Conservation (phyloP, 2,329 filamentous ascomycete species). For the Alternaria sp. region DNA sequence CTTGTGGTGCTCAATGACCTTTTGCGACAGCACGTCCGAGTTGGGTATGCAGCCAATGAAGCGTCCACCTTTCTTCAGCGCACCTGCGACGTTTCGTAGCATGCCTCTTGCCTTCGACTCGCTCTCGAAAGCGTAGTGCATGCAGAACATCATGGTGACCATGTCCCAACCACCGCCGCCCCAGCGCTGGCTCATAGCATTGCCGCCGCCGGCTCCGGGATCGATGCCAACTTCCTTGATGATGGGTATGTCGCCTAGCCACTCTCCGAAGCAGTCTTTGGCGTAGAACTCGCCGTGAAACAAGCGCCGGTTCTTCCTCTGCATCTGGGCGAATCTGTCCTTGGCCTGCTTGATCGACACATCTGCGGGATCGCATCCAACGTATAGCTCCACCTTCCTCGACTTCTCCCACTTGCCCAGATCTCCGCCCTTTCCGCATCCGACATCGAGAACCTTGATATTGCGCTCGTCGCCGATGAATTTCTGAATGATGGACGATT, state of each 20-base stretch:
- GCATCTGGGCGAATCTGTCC: conserved; percentile 80
- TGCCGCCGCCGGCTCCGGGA: conserved; percentile 66
- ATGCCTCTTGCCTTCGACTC: conserved; percentile 90
- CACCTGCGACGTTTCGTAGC: conserved; percentile 89
- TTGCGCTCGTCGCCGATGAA: conserved; percentile 65
- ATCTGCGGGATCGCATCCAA: conserved; percentile 91
- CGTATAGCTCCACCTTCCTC: conserved; percentile 87
- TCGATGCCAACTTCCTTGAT: conserved; percentile 89
- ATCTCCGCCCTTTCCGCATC: conserved; percentile 96
- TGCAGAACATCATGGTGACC: conserved; percentile 98
- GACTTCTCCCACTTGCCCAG: conserved; percentile 95
- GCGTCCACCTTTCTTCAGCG: conserved; percentile 89
- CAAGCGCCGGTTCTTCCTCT: conserved; percentile 63
- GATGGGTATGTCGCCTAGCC: conserved; percentile 80
- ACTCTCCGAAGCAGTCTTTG: conserved; percentile 91
- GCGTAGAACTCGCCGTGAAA: conserved; percentile 89
- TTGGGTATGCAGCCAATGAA: conserved; percentile 98
- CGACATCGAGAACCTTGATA: conserved; percentile 87
- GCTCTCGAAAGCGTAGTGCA: conserved; percentile 97
- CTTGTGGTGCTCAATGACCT: conserved; percentile 78
- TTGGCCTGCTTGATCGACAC: conserved; percentile 89
- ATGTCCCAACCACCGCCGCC: conserved; percentile 86
- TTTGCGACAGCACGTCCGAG: conserved; percentile 83
- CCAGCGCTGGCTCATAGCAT: conserved; percentile 66
- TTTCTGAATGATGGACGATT: conserved; percentile 96